Base-by-base conservation (phyloP, 176 grass and related monocot species). In the Carex parvula region DNA sequence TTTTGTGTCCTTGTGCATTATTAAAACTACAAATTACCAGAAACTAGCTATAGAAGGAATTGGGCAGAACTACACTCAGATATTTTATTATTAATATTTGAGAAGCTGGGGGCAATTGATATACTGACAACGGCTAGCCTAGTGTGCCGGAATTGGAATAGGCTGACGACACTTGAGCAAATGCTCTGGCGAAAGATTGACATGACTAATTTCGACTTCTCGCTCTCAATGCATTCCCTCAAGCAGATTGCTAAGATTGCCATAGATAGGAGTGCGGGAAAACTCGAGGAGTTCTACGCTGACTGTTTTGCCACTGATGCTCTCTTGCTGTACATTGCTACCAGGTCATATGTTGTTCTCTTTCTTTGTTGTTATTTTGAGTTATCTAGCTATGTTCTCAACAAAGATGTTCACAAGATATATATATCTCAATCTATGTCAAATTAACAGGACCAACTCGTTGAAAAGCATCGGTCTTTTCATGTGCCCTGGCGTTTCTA, bases 301-400 rank as follows among this genome's bases (percentile, higher is more conserved):
- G 18, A 48, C 3, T 7, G 22, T 62, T 26, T 85, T 4, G 61
- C 41, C 29, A 80, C 63, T 33, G 75, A 86, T 24, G 62, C n/a
- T 50, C 75, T 86, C 18, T 59, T 86, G 24, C 44, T n/a, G 33
- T 86, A 86, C 84, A 85, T 85, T 18, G 52, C 56, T 10, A 73
- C 42, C 3, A 77, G 54, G 69, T 85, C 13, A 67, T 41, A 41
- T 41, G 39, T 41, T 6, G 39, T 41, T 41, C 39, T 15, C 24
- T 65, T 35, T 33, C 4, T 39, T 35, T 68, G 14, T 39, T 68
- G 6, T 39, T 39, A 8, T 35, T 39, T 58, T 41, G 5, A 41
- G 42, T 44, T 44, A 8, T 44, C 4, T 44, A n/a, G n/a, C n/a
- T 44, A 44, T 44, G 42, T 44, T 44, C 42, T 44, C 42, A 44